Evolutionary conservation across 2,329 filamentous ascomycete species (phyloP), one percentile per base, ranked within the genome.

Genomic region (Fusarium torulosum): DNA sequence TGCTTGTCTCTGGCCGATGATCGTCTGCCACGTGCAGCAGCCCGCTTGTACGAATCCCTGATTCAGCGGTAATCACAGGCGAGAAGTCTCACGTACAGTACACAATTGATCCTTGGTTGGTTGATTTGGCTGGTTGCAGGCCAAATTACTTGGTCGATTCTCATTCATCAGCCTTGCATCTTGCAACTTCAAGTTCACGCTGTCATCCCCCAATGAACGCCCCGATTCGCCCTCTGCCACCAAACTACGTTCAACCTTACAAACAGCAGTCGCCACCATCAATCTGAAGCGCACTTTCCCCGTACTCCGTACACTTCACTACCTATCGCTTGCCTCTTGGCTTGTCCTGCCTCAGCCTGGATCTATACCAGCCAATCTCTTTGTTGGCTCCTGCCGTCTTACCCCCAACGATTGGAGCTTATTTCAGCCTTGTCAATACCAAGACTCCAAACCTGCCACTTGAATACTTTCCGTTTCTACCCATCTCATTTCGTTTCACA

Each of bases 341-440:
- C 56, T 27, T 37, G 23, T 31, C 44, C 51, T 60, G 42, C 38
- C 53, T 60, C 41, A 27, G 38, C 38, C 47, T 21, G 20, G 27
- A 37, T 38, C 20, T 53, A 44, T 23, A 38, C 41, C 49, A 35
- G 44, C 33, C 59, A 62, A 37, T 55, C 25, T 50, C 40, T 69
- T 58, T 19, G 44, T 50, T 54, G 53, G 51, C 63, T 57, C 51
- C 45, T 29, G 21, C 37, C 51, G 13, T 66, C 59, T 50, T 59
- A n/a, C 61, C 49, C 55, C 61, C 50, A 54, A 59, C 57, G 29
- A 52, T 55, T 25, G 64, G 61, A 72, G 62, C 69, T 68, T 71
- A 74, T 71, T 72, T 63, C 69, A 74, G 69, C 70, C 61, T 70
- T 46, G 66, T 60, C 60, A 35, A 40, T 31, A 49, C 56, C 54